A percentile compares a stretch with the other conserved stretches of the same genome.
Conservation (phyloP, 768 basidiomycete species). For the Phlebiopsis gigantea region DNA sequence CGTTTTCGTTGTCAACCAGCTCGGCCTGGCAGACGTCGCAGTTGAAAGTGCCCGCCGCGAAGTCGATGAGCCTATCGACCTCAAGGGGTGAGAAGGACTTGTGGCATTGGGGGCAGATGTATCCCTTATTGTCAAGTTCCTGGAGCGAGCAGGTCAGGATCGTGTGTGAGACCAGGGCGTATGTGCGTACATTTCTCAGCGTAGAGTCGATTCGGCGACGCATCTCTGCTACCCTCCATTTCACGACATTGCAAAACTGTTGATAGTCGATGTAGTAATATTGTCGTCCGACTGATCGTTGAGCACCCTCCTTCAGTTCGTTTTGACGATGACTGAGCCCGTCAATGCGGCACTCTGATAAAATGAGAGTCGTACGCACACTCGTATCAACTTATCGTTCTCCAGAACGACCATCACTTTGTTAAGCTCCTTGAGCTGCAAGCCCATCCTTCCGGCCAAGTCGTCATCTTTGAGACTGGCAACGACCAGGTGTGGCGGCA, state of each 20-base stretch:
- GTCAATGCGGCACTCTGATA: background rate
- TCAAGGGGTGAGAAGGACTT: constrained; percentile 83
- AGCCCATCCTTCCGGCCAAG: constrained; percentile 83
- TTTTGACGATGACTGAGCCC: constrained; percentile 75
- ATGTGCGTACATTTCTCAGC: constrained; percentile 69
- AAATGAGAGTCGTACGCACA: constrained; percentile 41
- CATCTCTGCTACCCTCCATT: constrained; percentile 96
- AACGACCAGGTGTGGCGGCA: background rate
- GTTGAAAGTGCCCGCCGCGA: constrained; percentile 53
- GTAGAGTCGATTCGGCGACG: constrained; percentile 83
- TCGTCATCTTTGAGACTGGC: constrained; percentile 89
- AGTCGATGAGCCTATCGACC: constrained; percentile 79
- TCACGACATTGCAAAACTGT: constrained; percentile 94
- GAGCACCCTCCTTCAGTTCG: constrained; percentile 85
- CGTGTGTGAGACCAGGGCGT: background rate
- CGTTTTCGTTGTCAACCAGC: constrained; percentile 87
- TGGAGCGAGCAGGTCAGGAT: constrained; percentile 25
- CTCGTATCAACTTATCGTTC: constrained; percentile 71
- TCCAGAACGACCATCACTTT: constrained; percentile 82
- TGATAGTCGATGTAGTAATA: constrained; percentile 98
- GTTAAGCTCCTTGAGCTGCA: constrained; percentile 85
- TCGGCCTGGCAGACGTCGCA: constrained; percentile 89
- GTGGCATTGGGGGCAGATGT: constrained; percentile 87
- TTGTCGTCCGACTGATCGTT: constrained; percentile 80
- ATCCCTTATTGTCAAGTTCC: constrained; percentile 98